Evolutionary conservation across 768 basidiomycete genomes (phyloP), one percentile per base, ranked within the genome.

Genomic region (Kondoa malvinella): DNA sequence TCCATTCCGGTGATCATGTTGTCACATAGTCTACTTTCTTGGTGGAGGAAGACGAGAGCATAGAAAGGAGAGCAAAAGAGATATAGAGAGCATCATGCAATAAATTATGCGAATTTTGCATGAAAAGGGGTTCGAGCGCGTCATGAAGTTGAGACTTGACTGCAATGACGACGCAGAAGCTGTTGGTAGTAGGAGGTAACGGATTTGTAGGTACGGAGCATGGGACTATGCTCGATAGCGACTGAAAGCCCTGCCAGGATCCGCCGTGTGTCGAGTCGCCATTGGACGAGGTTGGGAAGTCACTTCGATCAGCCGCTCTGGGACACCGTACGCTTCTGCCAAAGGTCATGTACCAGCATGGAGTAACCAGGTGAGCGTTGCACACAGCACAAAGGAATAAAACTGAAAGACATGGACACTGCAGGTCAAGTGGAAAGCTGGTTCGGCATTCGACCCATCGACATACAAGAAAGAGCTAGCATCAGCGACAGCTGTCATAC

Each of bases 121-220:
- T n/a, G n/a, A n/a, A n/a, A n/a, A n/a, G n/a, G n/a, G n/a, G n/a
- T n/a, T n/a, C n/a, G n/a, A n/a, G n/a, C n/a, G n/a, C n/a, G n/a
- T n/a, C n/a, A n/a, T n/a, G n/a, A n/a, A n/a, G n/a, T n/a, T n/a
- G n/a, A n/a, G n/a, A n/a, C n/a, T 56, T 57, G 1, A 64, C 67
- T 33, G 63, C 34, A 34, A 65, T 63, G 59, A 65, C 65, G 25
- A 58, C 34, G 34, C 57, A 67, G 66, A 86, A 81, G 74, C 82
- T 96, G 40, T 84, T 96, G n/a, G 90, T 99, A 56, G 83, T 97
- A 1, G 95, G 95, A n/a, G 95, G 95, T 58, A 95, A 95, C 79
- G 95, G 95, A 3, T 97, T 95, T 80, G 85, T 99, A 74, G 94
- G 92, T 88, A 71, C 69, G 79, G 67, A 32, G 25, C 30, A 4